These are phyloP conservation scores for Cynara cardunculus DNA, from an alignment of 129 eudicot genomes.

Conservation along the genomic window DNA sequence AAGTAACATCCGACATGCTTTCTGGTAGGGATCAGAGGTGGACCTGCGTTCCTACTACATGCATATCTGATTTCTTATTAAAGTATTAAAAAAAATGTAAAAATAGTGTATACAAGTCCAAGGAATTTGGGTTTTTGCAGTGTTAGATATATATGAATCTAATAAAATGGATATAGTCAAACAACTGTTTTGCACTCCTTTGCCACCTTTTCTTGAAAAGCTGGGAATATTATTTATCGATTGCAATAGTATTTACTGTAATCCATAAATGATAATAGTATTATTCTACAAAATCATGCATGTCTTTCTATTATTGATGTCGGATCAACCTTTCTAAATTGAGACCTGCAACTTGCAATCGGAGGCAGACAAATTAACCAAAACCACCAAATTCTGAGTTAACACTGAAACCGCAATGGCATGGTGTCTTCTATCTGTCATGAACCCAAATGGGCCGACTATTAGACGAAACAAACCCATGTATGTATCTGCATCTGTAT, in stretches of 20 bases:
- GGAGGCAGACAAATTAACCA: not conserved
- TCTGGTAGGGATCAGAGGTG: not conserved
- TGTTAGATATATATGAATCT: too few relatives aligned
- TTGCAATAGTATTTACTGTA: not conserved
- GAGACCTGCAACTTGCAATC: not conserved
- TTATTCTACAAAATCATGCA: not conserved
- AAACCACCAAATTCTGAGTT: not conserved
- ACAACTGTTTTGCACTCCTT: not conserved
- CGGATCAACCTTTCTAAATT: not conserved
- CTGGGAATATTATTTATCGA: not conserved
- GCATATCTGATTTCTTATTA: not conserved
- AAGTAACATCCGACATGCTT: not conserved
- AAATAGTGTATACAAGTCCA: not conserved
- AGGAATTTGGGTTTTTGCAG: not conserved
- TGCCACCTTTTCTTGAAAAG: not conserved
- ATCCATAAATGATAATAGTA: not conserved
- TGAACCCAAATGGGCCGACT: not conserved
- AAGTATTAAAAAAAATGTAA: not conserved
- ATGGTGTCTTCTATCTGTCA: not conserved
- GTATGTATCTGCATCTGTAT: not conserved
- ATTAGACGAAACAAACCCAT: not conserved
- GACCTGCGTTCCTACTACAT: not conserved
- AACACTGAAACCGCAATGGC: not conserved
- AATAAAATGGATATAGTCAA: not conserved
- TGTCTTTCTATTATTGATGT: not conserved